Evolutionary conservation across 371 early-diverging fungal species (phyloP), one percentile per base, ranked within the genome.

Genomic region (Mucor circinelloides): DNA sequence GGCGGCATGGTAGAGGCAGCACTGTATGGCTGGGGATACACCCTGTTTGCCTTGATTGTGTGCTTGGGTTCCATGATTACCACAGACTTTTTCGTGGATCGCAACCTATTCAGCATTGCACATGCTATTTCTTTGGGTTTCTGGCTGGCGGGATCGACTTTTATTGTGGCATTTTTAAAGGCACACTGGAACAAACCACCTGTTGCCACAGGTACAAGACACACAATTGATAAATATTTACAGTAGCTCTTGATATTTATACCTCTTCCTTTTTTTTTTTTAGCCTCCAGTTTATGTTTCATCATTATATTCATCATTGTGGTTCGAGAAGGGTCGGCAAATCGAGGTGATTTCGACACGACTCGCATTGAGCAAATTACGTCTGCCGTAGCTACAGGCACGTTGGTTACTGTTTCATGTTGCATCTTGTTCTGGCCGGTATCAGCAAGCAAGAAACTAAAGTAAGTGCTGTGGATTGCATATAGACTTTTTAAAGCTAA

Each of bases 1-100:
- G 91, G 91, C 7, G 84, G 85, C 5, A 88, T 91, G 77, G 79
- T 89, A 1, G 89, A 91, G 63, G 87, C 88, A 6, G 82, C 85
- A 10, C 62, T 77, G 1, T 83, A 77, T 50, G 88, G 88, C 23
- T 72, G 83, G 25, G 64, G 82, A 2, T 87, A 85, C 57, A 78
- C 81, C 10, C 10, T 79, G 6, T 79, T 78, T 70, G 88, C 86
- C 2, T 42, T 82, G 6, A 13, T 80, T 1, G 56, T 88, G 21
- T 78, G 77, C 19, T 23, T 89, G 23, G 75, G 69, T 10, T 85
- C 85, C 67, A 79, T 86, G 82, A 59, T 72, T 2, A 81, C 79
- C n/a, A 81, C 87, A 6, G 81, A 78, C 31, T 86, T 78, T 69
- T 85, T 89, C 54, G 77, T 86, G 36, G 72, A 72, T n/a, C 75